Conservation (phyloP, 495 filamentous ascomycete genomes). For the Cudoniella acicularis region DNA sequence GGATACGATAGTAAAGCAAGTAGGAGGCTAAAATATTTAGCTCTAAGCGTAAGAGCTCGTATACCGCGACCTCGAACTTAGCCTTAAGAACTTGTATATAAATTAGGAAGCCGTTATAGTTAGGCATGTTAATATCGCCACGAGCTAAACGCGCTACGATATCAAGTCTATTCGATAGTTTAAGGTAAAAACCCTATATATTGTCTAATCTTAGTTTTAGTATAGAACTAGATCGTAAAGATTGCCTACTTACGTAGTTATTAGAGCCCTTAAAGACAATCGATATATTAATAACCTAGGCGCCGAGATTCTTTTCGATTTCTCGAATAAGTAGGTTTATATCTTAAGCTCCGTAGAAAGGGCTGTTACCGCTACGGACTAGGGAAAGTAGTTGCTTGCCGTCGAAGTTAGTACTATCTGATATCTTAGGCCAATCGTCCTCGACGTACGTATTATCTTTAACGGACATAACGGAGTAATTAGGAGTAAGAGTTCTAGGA, state of each 20-base stretch:
- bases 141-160: constrained; percentile 30
- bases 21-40: constrained; percentile 21
- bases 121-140: constrained; percentile 32
- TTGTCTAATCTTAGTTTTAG: constrained; percentile 12
- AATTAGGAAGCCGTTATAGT: constrained; percentile 26
- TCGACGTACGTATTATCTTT: too few relatives aligned
- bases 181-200: constrained; percentile 25
- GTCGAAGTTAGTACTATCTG: constrained; percentile 27
- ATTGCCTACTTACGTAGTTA: constrained; percentile 27
- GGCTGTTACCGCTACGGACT: constrained; percentile 26
- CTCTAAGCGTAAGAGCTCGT: constrained; percentile 27
- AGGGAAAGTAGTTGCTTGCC: constrained; percentile 26
- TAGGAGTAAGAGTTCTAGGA: constrained; percentile 11
- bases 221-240: neutral
- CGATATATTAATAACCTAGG: constrained; percentile 27
- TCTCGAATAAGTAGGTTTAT: constrained; percentile 29
- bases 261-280: constrained; percentile 25
- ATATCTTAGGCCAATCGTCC: constrained; percentile 28
- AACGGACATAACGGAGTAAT: too few relatives aligned
- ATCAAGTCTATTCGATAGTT: constrained; percentile 26
- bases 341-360: constrained; percentile 24
- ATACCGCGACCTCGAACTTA: constrained; percentile 27
- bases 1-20: constrained; percentile 30
- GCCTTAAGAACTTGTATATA: constrained; percentile 19
- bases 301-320: constrained; percentile 27